phyloP scores from a whole-genome alignment of 2,329 filamentous ascomycete species.

The Thielaviopsis cerberus region DNA sequence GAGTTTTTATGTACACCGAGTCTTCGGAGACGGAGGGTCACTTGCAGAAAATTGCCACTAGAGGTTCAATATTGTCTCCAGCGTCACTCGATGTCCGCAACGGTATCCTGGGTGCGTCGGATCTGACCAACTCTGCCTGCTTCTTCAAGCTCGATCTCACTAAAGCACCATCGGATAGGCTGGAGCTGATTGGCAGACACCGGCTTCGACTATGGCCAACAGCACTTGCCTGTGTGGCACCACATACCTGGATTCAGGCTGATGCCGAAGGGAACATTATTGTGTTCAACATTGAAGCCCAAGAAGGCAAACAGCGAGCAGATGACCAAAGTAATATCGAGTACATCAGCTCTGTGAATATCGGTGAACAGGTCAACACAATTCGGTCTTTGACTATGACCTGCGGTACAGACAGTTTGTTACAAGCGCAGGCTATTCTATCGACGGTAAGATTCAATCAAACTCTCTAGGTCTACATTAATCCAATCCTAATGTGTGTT shows the following conservation, averaged over 20 bases:
- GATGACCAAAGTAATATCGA: not conserved
- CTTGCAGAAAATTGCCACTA: conserved; percentile 54
- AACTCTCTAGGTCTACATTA: conserved; percentile 6
- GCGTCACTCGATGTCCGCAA: conserved; percentile 60
- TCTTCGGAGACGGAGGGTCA: conserved; percentile 35
- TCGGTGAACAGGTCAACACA: conserved; percentile 86
- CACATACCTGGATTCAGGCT: conserved; percentile 49
- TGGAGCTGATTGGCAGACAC: conserved; percentile 63
- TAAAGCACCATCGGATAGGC: conserved; percentile 43
- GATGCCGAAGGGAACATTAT: conserved; percentile 79
- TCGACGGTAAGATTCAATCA: conserved; percentile 48
- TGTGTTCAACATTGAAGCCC: conserved; percentile 58
- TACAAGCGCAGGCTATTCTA: conserved; percentile 70
- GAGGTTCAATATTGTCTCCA: conserved; percentile 67
- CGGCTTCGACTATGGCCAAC: conserved; percentile 61
- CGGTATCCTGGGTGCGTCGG: conserved; percentile 63
- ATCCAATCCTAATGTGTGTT: not conserved
- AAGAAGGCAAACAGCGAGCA: conserved; percentile 50
- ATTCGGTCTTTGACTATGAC: conserved; percentile 59
- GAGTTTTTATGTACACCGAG: conserved; percentile 37
- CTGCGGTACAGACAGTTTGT: conserved; percentile 42
- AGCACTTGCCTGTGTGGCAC: conserved; percentile 40
- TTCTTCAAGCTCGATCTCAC: conserved; percentile 54
- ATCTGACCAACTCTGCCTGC: conserved; percentile 83
- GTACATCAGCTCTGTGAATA: conserved; percentile 53